Conservation (phyloP, 768 basidiomycete species). For the Lactifluus echinatus region DNA sequence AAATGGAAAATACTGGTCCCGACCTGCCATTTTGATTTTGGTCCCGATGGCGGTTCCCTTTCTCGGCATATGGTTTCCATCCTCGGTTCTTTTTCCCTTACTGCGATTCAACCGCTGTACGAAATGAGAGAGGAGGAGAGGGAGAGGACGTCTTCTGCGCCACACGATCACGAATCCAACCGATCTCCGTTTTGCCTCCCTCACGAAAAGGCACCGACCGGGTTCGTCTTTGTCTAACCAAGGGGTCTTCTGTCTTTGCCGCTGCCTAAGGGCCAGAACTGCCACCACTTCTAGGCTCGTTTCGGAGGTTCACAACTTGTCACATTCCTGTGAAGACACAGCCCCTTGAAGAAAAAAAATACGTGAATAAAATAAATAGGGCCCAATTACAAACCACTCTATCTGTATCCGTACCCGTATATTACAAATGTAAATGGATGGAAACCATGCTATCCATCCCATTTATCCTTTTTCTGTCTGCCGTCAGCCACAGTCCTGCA, state of each 20-base stretch:
- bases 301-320: neutral
- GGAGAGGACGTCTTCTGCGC: slow-evolving; percentile 11
- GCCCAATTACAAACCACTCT: too few relatives aligned
- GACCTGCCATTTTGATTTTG: slow-evolving; percentile 8
- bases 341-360: neutral
- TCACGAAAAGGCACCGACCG: slow-evolving; percentile 10
- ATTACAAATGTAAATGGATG: too few relatives aligned
- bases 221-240: neutral
- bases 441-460: neutral
- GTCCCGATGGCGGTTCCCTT: slow-evolving; percentile 11
- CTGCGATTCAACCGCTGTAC: neutral
- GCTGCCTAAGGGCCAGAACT: slow-evolving; percentile 6
- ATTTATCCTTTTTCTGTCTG: slow-evolving; percentile 11
- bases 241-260: slow-evolving; percentile 3
- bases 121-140: neutral
- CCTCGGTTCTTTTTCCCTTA: neutral
- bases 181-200: slow-evolving; percentile 5
- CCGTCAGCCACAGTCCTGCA: slow-evolving; percentile 1
- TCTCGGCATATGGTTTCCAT: slow-evolving; percentile 12
- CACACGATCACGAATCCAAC: slow-evolving; percentile 15
- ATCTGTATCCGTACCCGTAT: too few relatives aligned
- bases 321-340: neutral
- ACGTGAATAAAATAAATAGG: too few relatives aligned
- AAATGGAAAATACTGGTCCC: slow-evolving; percentile 1
- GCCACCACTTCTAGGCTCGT: neutral